A percentile compares a stretch with the other conserved stretches of the same genome.
phyloP scores from a whole-genome alignment of 306 rosid genomes.

The Prunus campanulata region DNA sequence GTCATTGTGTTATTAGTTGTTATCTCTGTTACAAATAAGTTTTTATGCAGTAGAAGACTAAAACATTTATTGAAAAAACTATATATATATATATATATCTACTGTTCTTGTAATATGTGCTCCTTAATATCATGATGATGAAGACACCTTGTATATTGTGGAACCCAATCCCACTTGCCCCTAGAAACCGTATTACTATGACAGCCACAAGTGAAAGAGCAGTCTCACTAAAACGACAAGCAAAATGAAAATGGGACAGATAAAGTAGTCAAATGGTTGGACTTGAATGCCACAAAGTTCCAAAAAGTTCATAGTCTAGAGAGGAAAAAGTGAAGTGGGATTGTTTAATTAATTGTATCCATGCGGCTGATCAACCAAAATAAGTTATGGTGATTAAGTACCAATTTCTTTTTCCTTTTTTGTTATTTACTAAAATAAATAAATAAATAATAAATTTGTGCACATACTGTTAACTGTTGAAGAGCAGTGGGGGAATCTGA shows the following conservation, averaged over 20 bases:
- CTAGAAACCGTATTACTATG: background rate
- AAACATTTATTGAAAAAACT: no score
- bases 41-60: no score
- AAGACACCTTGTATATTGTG: background rate
- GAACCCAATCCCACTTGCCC: conserved; percentile 20
- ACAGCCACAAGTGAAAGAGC: conserved; percentile 23
- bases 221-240: conserved; percentile 23
- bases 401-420: background rate
- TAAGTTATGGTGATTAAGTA: background rate
- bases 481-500: conserved; percentile 84
- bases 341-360: conserved; percentile 15
- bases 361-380: conserved; percentile 7
- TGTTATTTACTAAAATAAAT: background rate
- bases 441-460: background rate
- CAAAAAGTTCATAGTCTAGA: conserved; percentile 16
- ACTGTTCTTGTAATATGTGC: background rate
- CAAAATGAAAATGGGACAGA: conserved; percentile 16
- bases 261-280: conserved; percentile 33
- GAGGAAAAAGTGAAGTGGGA: conserved; percentile 15
- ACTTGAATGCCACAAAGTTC: conserved; percentile 25
- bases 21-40: no score
- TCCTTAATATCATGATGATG: background rate
- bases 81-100: background rate
- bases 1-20: no score
- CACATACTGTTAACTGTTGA: conserved; percentile 67